A percentile compares a stretch with the other conserved stretches of the same genome.
Conservation (phyloP, 2,329 filamentous ascomycete species). For the Niveomyces coronatus region DNA sequence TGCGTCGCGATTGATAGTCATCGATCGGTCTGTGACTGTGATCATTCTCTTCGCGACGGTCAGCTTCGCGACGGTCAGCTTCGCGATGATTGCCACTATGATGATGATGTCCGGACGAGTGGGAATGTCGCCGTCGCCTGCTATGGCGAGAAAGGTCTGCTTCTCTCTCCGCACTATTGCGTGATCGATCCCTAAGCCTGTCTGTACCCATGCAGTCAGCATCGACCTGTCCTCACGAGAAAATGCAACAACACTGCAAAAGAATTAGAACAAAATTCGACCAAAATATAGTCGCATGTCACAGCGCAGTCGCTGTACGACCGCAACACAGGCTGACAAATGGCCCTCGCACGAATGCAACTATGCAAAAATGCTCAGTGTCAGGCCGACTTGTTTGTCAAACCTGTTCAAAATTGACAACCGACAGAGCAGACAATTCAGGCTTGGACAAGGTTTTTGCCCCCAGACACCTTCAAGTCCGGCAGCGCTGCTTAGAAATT, state of each 20-base stretch:
- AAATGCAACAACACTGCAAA: background rate
- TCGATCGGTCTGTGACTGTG: constrained; percentile 24
- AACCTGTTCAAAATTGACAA: no score
- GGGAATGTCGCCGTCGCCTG: background rate
- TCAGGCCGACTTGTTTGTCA: background rate
- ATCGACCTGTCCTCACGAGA: background rate
- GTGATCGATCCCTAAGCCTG: background rate
- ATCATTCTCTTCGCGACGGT: no score
- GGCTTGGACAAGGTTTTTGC: background rate
- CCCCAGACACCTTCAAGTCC: constrained; percentile 1
- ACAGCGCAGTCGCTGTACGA: constrained; percentile 1
- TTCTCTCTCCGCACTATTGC: background rate
- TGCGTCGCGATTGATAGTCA: constrained; percentile 19
- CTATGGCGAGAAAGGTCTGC: no score
- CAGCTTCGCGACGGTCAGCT: no score
- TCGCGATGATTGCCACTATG: no score
- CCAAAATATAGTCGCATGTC: background rate
- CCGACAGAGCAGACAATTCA: no score
- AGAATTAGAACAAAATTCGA: background rate
- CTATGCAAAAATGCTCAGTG: constrained; percentile 4
- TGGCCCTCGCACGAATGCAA: constrained; percentile 5
- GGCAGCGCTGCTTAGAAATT: constrained; percentile 3
- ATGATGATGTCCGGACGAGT: background rate
- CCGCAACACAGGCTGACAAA: background rate
- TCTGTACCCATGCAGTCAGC: constrained; percentile 4